Evolutionary conservation across 805 yeast species (phyloP).

Genomic region (Millerago galiae): DNA sequence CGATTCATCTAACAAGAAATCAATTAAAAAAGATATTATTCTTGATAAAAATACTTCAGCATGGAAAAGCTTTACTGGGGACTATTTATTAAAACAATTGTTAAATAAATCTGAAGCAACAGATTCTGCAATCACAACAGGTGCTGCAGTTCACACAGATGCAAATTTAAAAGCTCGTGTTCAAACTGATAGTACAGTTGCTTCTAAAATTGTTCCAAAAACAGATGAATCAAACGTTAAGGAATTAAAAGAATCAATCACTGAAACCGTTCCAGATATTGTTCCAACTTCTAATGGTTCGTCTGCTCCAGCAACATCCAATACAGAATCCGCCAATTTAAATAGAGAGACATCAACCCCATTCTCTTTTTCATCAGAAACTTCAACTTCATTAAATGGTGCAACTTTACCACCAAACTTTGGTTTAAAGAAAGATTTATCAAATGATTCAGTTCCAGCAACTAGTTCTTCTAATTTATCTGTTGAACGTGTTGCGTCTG

Average conservation of each 20-base stretch:
- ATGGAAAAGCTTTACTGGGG: conserved; percentile 12
- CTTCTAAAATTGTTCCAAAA: conserved; percentile 17
- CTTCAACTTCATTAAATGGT: conserved; percentile 9
- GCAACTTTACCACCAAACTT: conserved; percentile 21
- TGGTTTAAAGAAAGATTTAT: conserved; percentile 13
- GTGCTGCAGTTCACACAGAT: conserved; percentile 2
- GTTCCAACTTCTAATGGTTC: background rate
- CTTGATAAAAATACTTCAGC: conserved; percentile 11
- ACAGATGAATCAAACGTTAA: conserved; percentile 2
- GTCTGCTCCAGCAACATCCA: background rate
- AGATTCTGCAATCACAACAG: conserved; percentile 1
- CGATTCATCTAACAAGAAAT: conserved; percentile 7
- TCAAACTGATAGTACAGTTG: conserved; percentile 11
- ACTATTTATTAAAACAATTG: conserved; percentile 5
- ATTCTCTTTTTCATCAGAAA: background rate
- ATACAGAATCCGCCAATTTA: background rate
- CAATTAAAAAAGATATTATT: conserved; percentile 6
- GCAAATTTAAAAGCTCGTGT: conserved; percentile 5
- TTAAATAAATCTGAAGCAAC: background rate
- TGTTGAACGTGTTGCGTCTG: conserved; percentile 3
- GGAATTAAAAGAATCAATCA: too few relatives aligned
- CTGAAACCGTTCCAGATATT: background rate
- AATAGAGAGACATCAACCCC: background rate
- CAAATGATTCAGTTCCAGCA: background rate
- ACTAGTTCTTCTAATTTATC: background rate